A percentile compares a stretch with the other conserved stretches of the same genome.
Evolutionary conservation across 352 stramenopile species (phyloP).

Genomic region (Pythium volutum): DNA sequence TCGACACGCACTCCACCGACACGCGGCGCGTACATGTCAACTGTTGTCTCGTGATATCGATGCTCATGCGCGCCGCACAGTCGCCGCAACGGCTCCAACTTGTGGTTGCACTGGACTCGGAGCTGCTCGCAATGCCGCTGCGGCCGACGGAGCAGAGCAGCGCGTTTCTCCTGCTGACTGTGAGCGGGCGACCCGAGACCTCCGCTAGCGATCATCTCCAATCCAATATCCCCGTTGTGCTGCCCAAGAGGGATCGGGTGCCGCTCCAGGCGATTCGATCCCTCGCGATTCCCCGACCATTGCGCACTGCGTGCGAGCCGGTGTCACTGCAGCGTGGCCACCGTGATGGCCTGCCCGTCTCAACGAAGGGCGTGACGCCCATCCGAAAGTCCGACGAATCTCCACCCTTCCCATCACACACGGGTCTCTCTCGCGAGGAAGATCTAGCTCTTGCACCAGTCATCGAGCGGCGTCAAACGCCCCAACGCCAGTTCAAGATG

Average conservation of each 20-base stretch:
- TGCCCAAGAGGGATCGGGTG: background rate
- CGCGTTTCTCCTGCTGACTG: constrained; percentile 45
- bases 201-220: background rate
- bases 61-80: constrained; percentile 67
- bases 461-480: constrained; percentile 37
- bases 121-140: constrained; percentile 52
- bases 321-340: background rate
- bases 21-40: constrained; percentile 74
- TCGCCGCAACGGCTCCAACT: constrained; percentile 27
- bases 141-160: constrained; percentile 43
- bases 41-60: constrained; percentile 81
- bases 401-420: background rate
- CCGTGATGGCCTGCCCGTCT: background rate
- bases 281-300: background rate
- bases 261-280: constrained; percentile 12
- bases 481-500: constrained; percentile 62
- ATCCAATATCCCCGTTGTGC: background rate
- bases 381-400: background rate
- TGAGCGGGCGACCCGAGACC: constrained; percentile 42
- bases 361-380: background rate
- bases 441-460: constrained; percentile 23
- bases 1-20: constrained; percentile 45
- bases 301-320: too few species aligned
- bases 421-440: background rate
- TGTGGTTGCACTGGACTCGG: constrained; percentile 67